phyloP scores from a whole-genome alignment of 495 filamentous ascomycete genomes.

The Aspergillus heteromorphus region DNA sequence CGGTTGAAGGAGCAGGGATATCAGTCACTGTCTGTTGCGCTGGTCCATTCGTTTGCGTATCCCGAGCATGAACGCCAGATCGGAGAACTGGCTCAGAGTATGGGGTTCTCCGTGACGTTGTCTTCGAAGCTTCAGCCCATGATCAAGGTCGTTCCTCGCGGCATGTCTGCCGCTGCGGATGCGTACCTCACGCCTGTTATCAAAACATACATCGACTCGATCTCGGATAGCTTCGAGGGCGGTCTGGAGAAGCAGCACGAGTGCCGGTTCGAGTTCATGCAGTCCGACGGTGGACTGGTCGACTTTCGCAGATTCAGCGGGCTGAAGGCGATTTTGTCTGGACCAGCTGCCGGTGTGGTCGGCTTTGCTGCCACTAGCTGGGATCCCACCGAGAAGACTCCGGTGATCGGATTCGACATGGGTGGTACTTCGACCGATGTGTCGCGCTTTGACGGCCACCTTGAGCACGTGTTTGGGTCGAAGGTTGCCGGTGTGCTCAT shows the following conservation, averaged over 20 bases:
- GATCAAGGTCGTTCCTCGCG: conserved; percentile 69
- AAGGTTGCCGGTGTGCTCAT: conserved; percentile 94
- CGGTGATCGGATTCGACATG: conserved; percentile 98
- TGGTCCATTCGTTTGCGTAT: conserved; percentile 52
- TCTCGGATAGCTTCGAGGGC: conserved; percentile 55
- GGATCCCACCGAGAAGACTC: conserved; percentile 77
- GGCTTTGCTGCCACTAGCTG: conserved; percentile 93
- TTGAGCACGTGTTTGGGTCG: conserved; percentile 97
- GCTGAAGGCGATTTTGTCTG: conserved; percentile 54
- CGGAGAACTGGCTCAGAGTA: conserved; percentile 42
- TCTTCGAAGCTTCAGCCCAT: conserved; percentile 71
- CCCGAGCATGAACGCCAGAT: conserved; percentile 48
- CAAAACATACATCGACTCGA: conserved; percentile 89
- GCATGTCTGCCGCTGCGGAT: conserved; percentile 89
- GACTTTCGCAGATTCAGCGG: conserved; percentile 54
- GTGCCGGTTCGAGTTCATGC: conserved; percentile 48
- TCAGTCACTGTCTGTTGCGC: conserved; percentile 44
- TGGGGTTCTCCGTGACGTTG: conserved; percentile 51
- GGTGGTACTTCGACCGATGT: conserved; percentile 93
- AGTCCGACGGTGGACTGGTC: conserved; percentile 52
- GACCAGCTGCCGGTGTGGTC: conserved; percentile 68
- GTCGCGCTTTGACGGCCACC: conserved; percentile 84
- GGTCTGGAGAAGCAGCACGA: conserved; percentile 44
- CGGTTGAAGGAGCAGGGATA: conserved; percentile 39
- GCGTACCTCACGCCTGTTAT: conserved; percentile 95